Conservation (phyloP, 1,139 yeast species). For the Suhomyces ambrosiae region DNA sequence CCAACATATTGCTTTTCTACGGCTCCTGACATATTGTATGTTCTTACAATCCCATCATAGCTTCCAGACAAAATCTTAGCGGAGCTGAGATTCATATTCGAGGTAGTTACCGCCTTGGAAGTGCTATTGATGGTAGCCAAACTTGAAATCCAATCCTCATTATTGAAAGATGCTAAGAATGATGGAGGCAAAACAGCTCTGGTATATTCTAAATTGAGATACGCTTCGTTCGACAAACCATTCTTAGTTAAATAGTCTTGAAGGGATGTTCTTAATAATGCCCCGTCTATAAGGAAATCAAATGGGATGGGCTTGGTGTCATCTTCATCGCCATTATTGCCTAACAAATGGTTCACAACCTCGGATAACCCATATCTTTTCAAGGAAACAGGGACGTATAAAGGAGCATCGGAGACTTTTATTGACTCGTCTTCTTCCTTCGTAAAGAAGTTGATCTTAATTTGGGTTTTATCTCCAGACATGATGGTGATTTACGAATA, state of each 20-base stretch:
- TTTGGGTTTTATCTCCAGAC: constrained; percentile 43
- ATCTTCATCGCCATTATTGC: constrained; percentile 35
- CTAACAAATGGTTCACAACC: constrained; percentile 85
- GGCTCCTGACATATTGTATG: constrained; percentile 84
- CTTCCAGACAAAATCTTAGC: constrained; percentile 81
- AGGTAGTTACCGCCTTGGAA: constrained; percentile 29
- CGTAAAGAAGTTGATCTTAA: constrained; percentile 82
- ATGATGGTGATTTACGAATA: constrained; percentile 14
- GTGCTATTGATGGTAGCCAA: constrained; percentile 52
- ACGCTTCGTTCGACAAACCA: constrained; percentile 83
- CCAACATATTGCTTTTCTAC: constrained; percentile 83
- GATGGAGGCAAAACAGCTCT: constrained; percentile 93
- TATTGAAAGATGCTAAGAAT: constrained; percentile 80
- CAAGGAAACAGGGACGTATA: constrained; percentile 82
- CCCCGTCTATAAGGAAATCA: constrained; percentile 88
- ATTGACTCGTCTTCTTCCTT: constrained; percentile 76
- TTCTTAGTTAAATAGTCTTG: constrained; percentile 74
- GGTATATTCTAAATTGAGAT: constrained; percentile 82
- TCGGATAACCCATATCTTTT: constrained; percentile 93
- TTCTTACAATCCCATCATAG: constrained; percentile 90
- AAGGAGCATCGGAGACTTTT: constrained; percentile 79
- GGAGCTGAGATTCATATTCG: constrained; percentile 30
- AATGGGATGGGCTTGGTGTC: constrained; percentile 75
- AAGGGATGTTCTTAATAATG: constrained; percentile 72
- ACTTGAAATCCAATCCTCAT: constrained; percentile 95